Evolutionary conservation across 495 filamentous ascomycete genomes (phyloP).

Genomic region (Daldinia loculata): DNA sequence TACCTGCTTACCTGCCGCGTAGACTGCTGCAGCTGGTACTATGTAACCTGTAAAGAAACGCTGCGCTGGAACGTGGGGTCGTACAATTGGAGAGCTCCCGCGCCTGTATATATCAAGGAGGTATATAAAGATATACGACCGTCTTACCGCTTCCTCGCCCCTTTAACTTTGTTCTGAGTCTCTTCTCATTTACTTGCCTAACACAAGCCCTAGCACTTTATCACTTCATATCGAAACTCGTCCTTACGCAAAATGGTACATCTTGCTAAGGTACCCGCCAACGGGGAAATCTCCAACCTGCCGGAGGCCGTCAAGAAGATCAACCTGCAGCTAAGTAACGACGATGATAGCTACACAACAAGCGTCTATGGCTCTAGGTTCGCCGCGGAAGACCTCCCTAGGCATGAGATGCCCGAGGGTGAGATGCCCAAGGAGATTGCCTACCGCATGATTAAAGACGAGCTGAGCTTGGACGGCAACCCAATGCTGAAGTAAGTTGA

Average conservation of each 20-base stretch:
- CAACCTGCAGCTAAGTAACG: slow-evolving; percentile 56
- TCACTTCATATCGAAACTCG: neutral
- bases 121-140: slow-evolving; percentile 22
- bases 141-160: slow-evolving; percentile 5
- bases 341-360: slow-evolving; percentile 69
- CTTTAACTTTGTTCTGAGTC: slow-evolving; percentile 2
- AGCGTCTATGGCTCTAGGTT: slow-evolving; percentile 88
- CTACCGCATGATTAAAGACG: slow-evolving; percentile 95
- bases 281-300: slow-evolving; percentile 55
- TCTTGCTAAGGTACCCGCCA: slow-evolving; percentile 63
- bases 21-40: neutral
- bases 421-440: slow-evolving; percentile 92
- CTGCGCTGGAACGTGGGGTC: slow-evolving; percentile 39
- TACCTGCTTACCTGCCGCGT: slow-evolving; percentile 8
- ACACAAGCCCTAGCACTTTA: slow-evolving; percentile 1
- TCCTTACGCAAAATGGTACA: slow-evolving; percentile 69
- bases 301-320: slow-evolving; percentile 58
- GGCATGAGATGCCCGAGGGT: slow-evolving; percentile 85
- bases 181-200: slow-evolving; percentile 1
- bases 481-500: slow-evolving; percentile 79
- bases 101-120: slow-evolving; percentile 10
- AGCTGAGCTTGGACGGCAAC: slow-evolving; percentile 88
- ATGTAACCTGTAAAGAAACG: slow-evolving; percentile 34
- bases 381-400: slow-evolving; percentile 78
- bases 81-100: slow-evolving; percentile 36